phyloP scores from a whole-genome alignment of 169 alveolate species.

The Eimeria praecox region DNA sequence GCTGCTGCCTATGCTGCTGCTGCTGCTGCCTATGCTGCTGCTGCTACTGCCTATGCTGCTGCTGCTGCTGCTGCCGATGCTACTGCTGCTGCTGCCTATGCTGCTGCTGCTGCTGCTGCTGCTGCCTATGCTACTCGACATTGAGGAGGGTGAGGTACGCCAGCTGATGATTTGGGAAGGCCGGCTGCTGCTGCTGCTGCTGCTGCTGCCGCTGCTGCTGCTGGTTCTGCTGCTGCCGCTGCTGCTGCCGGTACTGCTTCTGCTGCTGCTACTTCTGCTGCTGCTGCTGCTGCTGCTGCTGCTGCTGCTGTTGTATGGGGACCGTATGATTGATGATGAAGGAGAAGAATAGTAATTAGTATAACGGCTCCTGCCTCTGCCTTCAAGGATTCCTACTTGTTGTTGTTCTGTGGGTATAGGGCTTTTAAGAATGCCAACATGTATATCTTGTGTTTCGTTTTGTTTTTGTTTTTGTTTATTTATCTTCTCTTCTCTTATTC shows the following conservation, averaged over 20 bases:
- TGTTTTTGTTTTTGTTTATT: neutral
- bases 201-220: too few species aligned
- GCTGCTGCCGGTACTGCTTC: neutral
- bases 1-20: neutral
- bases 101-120: neutral
- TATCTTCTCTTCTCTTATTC: slow-evolving; percentile 33
- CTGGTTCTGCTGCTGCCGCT: neutral
- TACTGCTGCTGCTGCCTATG: neutral
- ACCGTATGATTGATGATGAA: slow-evolving; percentile 27
- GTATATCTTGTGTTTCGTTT: neutral
- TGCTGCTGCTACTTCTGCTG: neutral
- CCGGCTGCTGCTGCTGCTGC: neutral
- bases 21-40: neutral
- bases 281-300: neutral
- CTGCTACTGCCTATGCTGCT: too few species aligned
- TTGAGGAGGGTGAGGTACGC: neutral
- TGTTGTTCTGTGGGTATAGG: neutral
- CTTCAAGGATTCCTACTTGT: neutral
- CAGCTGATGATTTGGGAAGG: neutral
- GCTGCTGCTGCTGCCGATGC: neutral
- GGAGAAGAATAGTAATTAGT: neutral
- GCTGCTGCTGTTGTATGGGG: neutral
- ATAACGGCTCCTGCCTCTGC: neutral
- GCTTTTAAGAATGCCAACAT: neutral
- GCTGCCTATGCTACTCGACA: neutral